Percentiles rank a stretch among this genome's conserved stretches.
phyloP scores from a whole-genome alignment of 2,329 filamentous ascomycete species.

The Sporothrix mexicana region DNA sequence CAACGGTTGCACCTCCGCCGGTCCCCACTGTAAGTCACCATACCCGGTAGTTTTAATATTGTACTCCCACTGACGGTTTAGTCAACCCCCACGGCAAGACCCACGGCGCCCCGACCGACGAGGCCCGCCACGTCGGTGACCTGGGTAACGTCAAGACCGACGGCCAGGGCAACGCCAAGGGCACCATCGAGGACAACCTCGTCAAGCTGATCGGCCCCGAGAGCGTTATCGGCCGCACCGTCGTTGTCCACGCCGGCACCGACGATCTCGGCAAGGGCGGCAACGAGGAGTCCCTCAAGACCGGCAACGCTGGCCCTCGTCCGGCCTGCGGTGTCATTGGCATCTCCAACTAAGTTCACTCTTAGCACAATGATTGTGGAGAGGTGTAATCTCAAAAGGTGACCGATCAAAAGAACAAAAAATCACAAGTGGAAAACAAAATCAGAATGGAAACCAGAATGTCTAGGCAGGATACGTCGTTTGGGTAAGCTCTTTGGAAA shows the following conservation, averaged over 20 bases:
- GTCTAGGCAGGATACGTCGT: not conserved
- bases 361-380: not conserved
- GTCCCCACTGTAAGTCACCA: slow-evolving; percentile 83
- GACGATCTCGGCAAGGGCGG: slow-evolving; percentile 94
- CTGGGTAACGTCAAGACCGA: slow-evolving; percentile 97
- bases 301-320: slow-evolving; percentile 90
- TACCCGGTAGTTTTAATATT: not conserved
- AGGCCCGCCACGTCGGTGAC: slow-evolving; percentile 92
- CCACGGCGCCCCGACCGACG: slow-evolving; percentile 85
- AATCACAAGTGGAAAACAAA: not conserved
- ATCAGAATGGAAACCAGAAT: slow-evolving; percentile 11
- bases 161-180: slow-evolving; percentile 86
- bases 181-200: slow-evolving; percentile 76
- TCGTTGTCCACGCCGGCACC: slow-evolving; percentile 93
- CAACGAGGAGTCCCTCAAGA: slow-evolving; percentile 96
- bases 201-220: slow-evolving; percentile 96
- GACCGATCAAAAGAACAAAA: not conserved
- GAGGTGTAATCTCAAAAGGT: not conserved
- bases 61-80: slow-evolving; percentile 46
- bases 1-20: slow-evolving; percentile 98
- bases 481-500: not conserved
- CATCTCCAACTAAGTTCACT: slow-evolving; percentile 71
- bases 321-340: slow-evolving; percentile 97
- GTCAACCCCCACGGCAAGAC: slow-evolving; percentile 95
- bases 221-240: slow-evolving; percentile 92